Base-by-base conservation (phyloP, 108 stramenopile species). In the Nitzschia sp. region DNA sequence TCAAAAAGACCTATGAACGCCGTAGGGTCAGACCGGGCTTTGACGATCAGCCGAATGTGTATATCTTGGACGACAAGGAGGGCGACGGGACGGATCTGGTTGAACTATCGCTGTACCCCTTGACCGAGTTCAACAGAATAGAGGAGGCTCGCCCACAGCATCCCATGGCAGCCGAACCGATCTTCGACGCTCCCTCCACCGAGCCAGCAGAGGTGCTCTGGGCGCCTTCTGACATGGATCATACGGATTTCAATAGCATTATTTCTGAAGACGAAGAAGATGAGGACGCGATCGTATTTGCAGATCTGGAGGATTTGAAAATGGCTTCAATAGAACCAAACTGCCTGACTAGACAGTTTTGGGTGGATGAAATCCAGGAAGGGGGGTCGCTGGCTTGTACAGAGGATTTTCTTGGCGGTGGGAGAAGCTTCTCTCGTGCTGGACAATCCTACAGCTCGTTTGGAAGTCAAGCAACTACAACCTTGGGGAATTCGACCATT, bases 341-440 rank as follows among this genome's bases (percentile, higher is more conserved):
- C 51, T 71, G 70, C 24, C 9, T 62, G 36, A 23, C 71, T 15
- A 72, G 60, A 15, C 19, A 72, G 31, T 72, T 64, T 33, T 72
- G 71, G 62, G 36, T 35, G 6, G 63, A 72, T n/a, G 71, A 72
- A 11, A 36, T 64, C 8, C 49, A 54, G 32, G 71, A 72, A 42
- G 61, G 61, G 18, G 61, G 71, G 18, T 59, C 61, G 17, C 46
- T 64, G 21, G 51, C 54, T 30, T 64, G 71, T 64, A 15, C 49
- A 30, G 49, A 48, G 1, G 61, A 62, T 1, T 30, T 31, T 21
- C 6, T 57, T 13, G 3, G 9, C 15, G 56, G 27, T 57, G 56
- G 56, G 30, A 57, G 56, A 18, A 57, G 49, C n/a, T 9, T 51
- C 13, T 19, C 49, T 4, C 11, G 49, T 5, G 4, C 21, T 23